Evolutionary conservation across 2,329 filamentous ascomycete genomes (phyloP).

Genomic region (Talaromyces sp.): DNA sequence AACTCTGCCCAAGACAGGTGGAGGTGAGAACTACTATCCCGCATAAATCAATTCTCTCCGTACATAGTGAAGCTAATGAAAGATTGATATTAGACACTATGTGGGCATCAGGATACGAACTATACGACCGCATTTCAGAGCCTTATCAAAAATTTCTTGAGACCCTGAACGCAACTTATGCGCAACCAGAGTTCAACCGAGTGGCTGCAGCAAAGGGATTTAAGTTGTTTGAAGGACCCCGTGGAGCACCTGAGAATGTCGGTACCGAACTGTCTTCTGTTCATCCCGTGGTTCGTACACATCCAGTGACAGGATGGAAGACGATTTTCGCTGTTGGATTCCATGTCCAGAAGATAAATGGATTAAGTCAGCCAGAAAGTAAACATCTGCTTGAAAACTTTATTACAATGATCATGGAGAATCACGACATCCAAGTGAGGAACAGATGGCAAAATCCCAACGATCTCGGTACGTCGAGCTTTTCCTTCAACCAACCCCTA

Average conservation of each 20-base stretch:
- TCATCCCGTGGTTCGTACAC: constrained; percentile 57
- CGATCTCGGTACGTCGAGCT: constrained; percentile 10
- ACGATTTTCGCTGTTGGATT: constrained; percentile 47
- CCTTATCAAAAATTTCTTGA: constrained; percentile 35
- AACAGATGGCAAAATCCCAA: constrained; percentile 10
- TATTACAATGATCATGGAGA: not conserved
- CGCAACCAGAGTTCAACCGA: constrained; percentile 28
- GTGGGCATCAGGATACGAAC: constrained; percentile 42
- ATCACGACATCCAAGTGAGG: constrained; percentile 11
- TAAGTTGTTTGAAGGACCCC: constrained; percentile 25
- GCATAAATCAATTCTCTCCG: too few species aligned
- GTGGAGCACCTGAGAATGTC: constrained; percentile 54
- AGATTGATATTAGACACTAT: too few species aligned
- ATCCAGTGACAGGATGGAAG: constrained; percentile 62
- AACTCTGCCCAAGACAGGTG: constrained; percentile 39
- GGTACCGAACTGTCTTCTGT: too few species aligned
- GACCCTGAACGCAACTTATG: constrained; percentile 29
- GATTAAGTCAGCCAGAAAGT: constrained; percentile 38
- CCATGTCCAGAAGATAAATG: constrained; percentile 41
- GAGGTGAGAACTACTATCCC: constrained; percentile 27
- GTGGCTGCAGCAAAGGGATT: constrained; percentile 28
- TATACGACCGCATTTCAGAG: constrained; percentile 39
- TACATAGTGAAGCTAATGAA: too few species aligned
- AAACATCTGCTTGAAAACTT: not conserved
- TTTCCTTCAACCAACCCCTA: too few species aligned